phyloP scores from a whole-genome alignment of 2,329 filamentous ascomycete species.

The Talaromyces amestolkiae region DNA sequence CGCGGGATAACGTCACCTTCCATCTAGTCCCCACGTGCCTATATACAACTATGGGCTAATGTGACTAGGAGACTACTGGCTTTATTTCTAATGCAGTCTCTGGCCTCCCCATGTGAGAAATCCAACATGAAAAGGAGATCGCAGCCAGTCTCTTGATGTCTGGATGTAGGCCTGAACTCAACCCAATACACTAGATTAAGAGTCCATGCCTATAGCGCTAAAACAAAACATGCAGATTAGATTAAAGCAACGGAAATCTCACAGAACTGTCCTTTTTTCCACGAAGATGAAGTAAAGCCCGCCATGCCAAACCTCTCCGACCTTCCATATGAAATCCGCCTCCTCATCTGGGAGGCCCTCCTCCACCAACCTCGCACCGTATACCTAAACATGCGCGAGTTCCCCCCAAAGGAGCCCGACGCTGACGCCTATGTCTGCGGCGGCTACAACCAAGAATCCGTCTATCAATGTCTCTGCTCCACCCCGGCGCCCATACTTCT shows the following conservation, averaged over 20 bases:
- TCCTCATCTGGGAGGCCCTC: neutral
- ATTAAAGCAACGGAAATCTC: neutral
- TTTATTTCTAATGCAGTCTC: neutral
- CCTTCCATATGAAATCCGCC: neutral
- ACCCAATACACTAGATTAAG: neutral
- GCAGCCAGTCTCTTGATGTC: neutral
- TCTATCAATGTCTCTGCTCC: neutral
- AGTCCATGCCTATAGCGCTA: neutral
- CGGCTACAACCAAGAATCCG: neutral
- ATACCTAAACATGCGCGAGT: constrained; percentile 2
- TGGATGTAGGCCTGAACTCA: neutral
- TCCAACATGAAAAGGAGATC: neutral
- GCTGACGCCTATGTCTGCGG: neutral
- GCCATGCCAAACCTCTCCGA: neutral
- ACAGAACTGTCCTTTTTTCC: neutral
- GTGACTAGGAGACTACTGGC: neutral
- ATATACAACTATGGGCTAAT: neutral
- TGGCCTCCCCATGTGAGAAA: neutral
- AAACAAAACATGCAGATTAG: neutral
- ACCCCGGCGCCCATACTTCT: neutral
- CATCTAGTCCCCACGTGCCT: neutral
- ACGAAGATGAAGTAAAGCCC: neutral
- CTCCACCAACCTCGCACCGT: constrained; percentile 1
- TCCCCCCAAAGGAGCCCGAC: neutral
- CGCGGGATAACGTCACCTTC: constrained; percentile 9